Evolutionary conservation across 2,329 filamentous ascomycete genomes (phyloP).

Genomic region (Fusarium sp.): DNA sequence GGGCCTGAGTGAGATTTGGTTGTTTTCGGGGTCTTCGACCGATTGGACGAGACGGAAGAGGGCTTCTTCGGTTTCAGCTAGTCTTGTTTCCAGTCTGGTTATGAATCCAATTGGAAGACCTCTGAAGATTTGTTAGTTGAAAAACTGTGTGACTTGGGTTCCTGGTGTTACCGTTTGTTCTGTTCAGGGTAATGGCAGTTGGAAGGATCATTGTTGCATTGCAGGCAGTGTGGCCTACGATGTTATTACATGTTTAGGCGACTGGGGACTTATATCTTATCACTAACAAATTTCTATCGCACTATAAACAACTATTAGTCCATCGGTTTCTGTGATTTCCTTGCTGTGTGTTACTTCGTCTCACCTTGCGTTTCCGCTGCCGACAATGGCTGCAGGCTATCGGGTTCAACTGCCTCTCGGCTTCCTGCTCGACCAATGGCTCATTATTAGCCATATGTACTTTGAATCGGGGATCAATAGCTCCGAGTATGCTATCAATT

Average conservation of each 20-base stretch:
- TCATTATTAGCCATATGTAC: slow-evolving; percentile 34
- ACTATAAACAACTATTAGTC: slow-evolving; percentile 9
- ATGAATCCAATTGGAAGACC: slow-evolving; percentile 54
- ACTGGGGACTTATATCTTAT: rapidly evolving
- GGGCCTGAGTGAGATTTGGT: background rate
- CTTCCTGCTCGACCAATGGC: background rate
- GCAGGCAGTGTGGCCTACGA: slow-evolving; percentile 45
- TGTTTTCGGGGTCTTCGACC: background rate
- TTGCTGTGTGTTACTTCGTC: background rate
- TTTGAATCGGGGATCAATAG: background rate
- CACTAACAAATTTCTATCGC: slow-evolving; percentile 38
- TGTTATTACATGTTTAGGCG: rapidly evolving
- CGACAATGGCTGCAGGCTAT: slow-evolving; percentile 51
- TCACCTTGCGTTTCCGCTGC: slow-evolving; percentile 50
- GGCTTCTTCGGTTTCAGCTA: slow-evolving; percentile 49
- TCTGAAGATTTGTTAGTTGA: slow-evolving; percentile 27
- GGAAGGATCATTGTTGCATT: slow-evolving; percentile 46
- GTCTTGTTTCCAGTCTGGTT: slow-evolving; percentile 52
- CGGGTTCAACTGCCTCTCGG: slow-evolving; percentile 41
- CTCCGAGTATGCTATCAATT: background rate
- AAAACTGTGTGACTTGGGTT: background rate
- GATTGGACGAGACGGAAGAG: slow-evolving; percentile 42
- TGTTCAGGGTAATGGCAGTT: slow-evolving; percentile 50
- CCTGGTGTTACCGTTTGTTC: slow-evolving; percentile 46
- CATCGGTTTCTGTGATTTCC: background rate